Percentiles rank a stretch among this genome's conserved stretches.
Conservation (phyloP, 2,329 filamentous ascomycete genomes). For the Alternaria angustiovoidea region DNA sequence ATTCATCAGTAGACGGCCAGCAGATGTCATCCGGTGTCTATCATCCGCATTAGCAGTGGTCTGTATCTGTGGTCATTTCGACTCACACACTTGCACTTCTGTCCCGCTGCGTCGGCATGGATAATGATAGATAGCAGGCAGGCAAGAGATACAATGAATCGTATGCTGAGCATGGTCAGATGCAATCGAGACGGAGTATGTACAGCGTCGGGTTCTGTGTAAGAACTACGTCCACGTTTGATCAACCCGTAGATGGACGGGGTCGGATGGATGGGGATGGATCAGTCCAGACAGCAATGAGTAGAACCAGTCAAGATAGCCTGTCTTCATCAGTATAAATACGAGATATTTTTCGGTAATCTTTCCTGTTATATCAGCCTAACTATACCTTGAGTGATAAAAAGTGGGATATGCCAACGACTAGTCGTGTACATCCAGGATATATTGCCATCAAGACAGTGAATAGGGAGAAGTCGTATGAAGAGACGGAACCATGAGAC, state of each 20-base stretch:
- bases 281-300: background rate
- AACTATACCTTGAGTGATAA: background rate
- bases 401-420: background rate
- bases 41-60: background rate
- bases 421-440: background rate
- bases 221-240: no score
- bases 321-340: background rate
- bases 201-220: background rate
- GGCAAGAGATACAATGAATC: background rate
- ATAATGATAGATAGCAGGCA: background rate
- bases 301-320: background rate
- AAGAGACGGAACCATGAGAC: background rate
- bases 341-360: background rate
- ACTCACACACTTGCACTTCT: slow-evolving; percentile 35
- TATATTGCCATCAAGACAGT: background rate
- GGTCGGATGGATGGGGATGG: background rate
- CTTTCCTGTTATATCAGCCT: background rate
- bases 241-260: background rate
- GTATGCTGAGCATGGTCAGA: background rate
- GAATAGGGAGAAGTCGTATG: background rate
- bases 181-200: background rate
- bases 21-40: slow-evolving; percentile 26
- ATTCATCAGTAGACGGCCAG: slow-evolving; percentile 34
- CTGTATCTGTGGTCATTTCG: no score
- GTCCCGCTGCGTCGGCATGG: background rate